These are phyloP conservation scores for Cyclospora cayetanensis DNA, from an alignment of 169 alveolate genomes.

Conservation along the genomic window DNA sequence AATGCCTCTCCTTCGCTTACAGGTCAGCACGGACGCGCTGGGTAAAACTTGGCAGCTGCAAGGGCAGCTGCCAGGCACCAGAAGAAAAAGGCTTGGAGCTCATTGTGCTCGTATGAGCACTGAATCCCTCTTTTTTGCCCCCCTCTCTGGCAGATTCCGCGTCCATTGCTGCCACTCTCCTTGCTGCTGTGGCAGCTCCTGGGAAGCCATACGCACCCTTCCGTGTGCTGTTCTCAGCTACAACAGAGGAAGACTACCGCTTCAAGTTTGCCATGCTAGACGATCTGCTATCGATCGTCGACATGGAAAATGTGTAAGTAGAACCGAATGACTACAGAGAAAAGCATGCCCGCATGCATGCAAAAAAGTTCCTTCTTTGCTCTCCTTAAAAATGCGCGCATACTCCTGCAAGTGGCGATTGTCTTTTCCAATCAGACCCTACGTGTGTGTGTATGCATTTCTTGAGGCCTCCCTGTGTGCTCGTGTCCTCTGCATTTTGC, in stretches of 20 bases:
- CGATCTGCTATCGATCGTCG: constrained; percentile 90
- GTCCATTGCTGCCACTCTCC: too few species aligned
- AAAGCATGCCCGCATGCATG: too few species aligned
- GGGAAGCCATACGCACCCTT: too few species aligned
- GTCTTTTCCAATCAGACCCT: too few species aligned
- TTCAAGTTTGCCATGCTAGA: constrained; percentile 90
- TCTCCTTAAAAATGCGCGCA: too few species aligned
- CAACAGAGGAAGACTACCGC: constrained; percentile 90
- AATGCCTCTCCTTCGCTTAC: constrained; percentile 94
- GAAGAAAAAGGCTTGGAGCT: not conserved
- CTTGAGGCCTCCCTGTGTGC: too few species aligned
- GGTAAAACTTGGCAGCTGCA: not conserved
- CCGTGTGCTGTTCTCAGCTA: constrained; percentile 76
- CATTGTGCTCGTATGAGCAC: not conserved
- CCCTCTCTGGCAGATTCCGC: too few species aligned
- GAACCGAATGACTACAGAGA: not conserved
- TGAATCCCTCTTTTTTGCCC: not conserved
- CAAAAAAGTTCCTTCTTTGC: too few species aligned
- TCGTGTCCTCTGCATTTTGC: too few species aligned
- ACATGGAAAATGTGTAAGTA: constrained; percentile 86
- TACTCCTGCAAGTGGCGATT: too few species aligned
- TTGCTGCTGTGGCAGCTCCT: too few species aligned
- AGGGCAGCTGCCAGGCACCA: not conserved
- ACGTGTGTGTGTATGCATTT: too few species aligned
- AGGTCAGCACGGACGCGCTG: constrained; percentile 51